Base-by-base conservation (phyloP, 768 basidiomycete genomes). In the Harrya chromipes region DNA sequence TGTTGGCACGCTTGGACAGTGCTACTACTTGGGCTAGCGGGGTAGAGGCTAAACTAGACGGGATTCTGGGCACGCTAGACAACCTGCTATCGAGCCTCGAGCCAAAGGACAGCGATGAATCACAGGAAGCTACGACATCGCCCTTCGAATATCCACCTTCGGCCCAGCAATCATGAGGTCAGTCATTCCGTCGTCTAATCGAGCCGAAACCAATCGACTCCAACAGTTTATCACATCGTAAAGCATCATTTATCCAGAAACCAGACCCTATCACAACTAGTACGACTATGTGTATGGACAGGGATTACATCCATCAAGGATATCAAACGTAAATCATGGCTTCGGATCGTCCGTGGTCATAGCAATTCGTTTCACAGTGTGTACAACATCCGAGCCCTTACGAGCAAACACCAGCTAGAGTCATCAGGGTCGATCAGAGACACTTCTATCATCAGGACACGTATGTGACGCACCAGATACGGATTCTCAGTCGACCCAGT, bases 401-500 rank as follows among this genome's bases (percentile, higher is more conserved):
- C 85, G 79, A 42, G 87, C 84, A 66, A 87, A 93, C 16, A 93
- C 90, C 51, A 93, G 79, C 90, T 93, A 37, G 14, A 52, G 48
- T 50, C 35, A 48, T 50, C 35, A 26, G 46, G 40, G 16, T 47
- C 31, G 56, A 13, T 44, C 39, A 55, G 19, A 55, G n/a, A 36
- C 7, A 33, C 38, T 29, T 16, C 3, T 16, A 14, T 43, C 9
- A n/a, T 34, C 43, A 43, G 17, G 34, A 13, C 10, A 70, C 4
- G 31, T 24, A 13, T 6, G n/a, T 11, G 19, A 66, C 87, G 53
- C 55, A 90, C 90, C 70, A 93, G 72, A 71, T 93, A 93, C 23
- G 90, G 90, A 61, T 93, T 93, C n/a, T 88, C 90, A 31, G 83
- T 91, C 16, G 81, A 85, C 19, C 88, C 90, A n/a, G 90, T 91